Evolutionary conservation across 169 alveolate genomes (phyloP), one percentile per base, ranked within the genome.

Genomic region (Eimeria sp.): DNA sequence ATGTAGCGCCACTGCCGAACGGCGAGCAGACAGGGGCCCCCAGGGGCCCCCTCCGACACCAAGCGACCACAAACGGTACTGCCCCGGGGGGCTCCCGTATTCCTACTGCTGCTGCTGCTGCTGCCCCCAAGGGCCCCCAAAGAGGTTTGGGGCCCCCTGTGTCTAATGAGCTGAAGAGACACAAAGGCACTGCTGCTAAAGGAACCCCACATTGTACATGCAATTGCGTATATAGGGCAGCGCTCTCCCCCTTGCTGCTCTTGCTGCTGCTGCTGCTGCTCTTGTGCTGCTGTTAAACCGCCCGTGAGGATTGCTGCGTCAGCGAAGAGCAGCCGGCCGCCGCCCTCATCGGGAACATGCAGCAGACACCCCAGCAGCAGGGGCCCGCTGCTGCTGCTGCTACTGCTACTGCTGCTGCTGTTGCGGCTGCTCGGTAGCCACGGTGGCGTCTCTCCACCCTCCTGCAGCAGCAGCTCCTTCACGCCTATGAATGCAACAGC

Each of bases 301-400:
- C 47, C 47, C 7, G 80, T 70, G 51, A 70, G 49, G 14, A 47
- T 47, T 0, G 80, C 80, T 10, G 80, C 80, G 11, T n/a, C 80
- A 70, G 80, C 80, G 11, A 70, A 70, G 16, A 70, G 80, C 80
- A 70, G 47, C 80, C 2, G 11, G 11, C 80, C 80, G 80, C 80
- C 80, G 80, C 80, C 80, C 47, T 70, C 80, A 47, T 18, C 47
- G 22, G 80, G 80, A 22, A 70, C 80, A 20, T 0, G 80, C 14
- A 70, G 80, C 27, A 70, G 80, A 70, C 80, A 70, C 20, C 80
- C 80, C 47, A 70, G 47, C 49, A 70, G 80, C 80, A 34, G 49
- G 80, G 80, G 49, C 80, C 80, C 13, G 80, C 80, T n/a, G 80
- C 80, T 70, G 80, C 47, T 70, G 80, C 80, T 70, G 80, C 80